Base-by-base conservation (phyloP, 2,329 filamentous ascomycete genomes). In the Aspergillus versicolor region DNA sequence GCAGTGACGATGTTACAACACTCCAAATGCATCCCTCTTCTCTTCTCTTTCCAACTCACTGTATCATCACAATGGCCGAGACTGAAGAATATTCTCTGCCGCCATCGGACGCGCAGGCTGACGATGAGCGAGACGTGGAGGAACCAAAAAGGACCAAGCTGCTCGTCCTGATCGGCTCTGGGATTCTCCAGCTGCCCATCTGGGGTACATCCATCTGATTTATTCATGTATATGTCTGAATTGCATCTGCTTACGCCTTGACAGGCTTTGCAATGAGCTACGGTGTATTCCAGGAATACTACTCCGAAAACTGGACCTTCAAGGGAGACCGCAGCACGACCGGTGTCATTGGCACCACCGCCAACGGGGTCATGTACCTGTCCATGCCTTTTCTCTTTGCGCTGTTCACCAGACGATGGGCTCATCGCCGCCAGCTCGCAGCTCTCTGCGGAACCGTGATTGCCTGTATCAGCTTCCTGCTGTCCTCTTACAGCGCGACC, bases 191-290 rank as follows among this genome's bases (percentile, higher is more conserved):
- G 40, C 46, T 55, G 12, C 53, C 53, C n/a, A 55, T 55, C 21
- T 55, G 46, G 53, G 53, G 53, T 55, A 50, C 15, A 46, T 43
- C 7, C 30, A 7, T 3, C 38, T 24, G 11, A 4, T 8, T 30
- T 4, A 9, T 11, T 3, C 27, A 30, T 30, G 22, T 15, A 2
- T 37, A 11, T 30, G 27, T 6, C 15, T 30, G 15, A 0, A 13
- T 12, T 53, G 4, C 30, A 40, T 8, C 12, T 22, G 27, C 51
- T 53, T 4, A 53, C 51, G 11, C 22, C 15, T n/a, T 5, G 8
- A 2, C 46, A 55, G 53, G 53, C 19, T 55, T 55, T 30, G 41
- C 38, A 2, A 55, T 55, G 53, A 55, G 53, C 53, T 55, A 55
- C 19, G 53, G 53, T 21, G 46, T 55, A 3, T 50, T 55, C 46